phyloP scores from a whole-genome alignment of 1,284 basidiomycete genomes.

The Boletus semigastroideus region DNA sequence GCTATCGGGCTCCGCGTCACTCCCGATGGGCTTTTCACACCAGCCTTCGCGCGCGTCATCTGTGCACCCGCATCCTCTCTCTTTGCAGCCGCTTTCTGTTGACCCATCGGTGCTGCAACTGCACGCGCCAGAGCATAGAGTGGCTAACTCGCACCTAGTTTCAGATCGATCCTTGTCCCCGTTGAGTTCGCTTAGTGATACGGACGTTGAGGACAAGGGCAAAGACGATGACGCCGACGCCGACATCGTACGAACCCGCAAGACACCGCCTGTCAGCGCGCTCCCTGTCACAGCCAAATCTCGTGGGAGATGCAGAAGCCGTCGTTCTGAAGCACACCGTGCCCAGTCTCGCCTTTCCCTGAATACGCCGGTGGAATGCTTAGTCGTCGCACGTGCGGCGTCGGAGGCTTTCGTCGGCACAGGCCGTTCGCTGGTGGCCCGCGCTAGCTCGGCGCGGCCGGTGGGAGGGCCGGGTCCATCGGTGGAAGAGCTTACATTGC shows the following conservation, averaged over 20 bases:
- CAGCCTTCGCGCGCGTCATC: conserved; percentile 2
- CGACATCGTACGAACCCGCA: too few relatives aligned
- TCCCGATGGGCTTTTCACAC: conserved; percentile 1
- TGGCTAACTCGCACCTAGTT: not conserved
- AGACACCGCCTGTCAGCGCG: not conserved
- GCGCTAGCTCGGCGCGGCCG: not conserved
- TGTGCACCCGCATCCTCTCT: not conserved
- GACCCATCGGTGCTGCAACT: conserved; percentile 14
- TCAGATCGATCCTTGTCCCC: conserved; percentile 16
- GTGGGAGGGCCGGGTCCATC: conserved; percentile 26
- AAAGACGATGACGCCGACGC: not conserved
- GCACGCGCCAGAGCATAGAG: not conserved
- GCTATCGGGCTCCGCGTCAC: not conserved
- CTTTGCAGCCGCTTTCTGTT: not conserved
- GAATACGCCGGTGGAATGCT: not conserved
- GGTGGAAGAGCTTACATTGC: conserved; percentile 15
- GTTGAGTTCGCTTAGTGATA: conserved; percentile 18
- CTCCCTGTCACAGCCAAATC: too few relatives aligned
- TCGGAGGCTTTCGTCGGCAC: not conserved
- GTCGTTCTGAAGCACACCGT: not conserved
- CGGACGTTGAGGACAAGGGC: not conserved
- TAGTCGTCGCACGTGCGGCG: not conserved
- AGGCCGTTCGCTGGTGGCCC: not conserved
- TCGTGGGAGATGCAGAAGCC: not conserved
- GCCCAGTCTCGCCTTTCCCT: not conserved